Base-by-base conservation (phyloP, 23 red algal species). In the Gracilaria caudata region DNA sequence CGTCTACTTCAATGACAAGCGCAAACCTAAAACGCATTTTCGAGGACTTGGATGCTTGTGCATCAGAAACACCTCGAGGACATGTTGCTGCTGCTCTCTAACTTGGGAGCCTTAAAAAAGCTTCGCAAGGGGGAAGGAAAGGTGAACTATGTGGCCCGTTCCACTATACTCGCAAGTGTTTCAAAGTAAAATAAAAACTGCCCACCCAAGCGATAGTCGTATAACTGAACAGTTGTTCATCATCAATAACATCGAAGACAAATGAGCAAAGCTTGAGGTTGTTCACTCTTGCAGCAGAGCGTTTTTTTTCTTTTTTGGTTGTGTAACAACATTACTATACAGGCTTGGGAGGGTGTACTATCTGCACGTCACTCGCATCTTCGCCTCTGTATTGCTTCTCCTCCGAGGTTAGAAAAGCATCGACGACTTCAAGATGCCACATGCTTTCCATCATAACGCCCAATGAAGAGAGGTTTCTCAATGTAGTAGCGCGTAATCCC, bases 371-470 rank as follows among this genome's bases (percentile, higher is more conserved):
- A 17, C 49, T 53, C 14, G 49, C 13, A 53, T 53, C 49, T 53
- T 53, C 49, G 5, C 12, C 49, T 17, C 13, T 17, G 14, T 16
- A 53, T 17, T 53, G 49, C 49, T 53, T 17, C 49, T 53, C 49
- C 13, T 23, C 7, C 38, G 68, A 23, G 26, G 68, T 29, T 12
- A 87, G 51, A 59, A 59, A 75, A 44, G 83, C 83, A 56, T 90
- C 86, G 25, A 73, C 54, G 63, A 90, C 75, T 59, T 90, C 86
- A 17, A 81, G 64, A 54, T 79, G 76, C 86, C 86, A 90, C 60
- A 81, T n/a, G n/a, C 45, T 51, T 56, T 90, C 86, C 33, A 81
- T n/a, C 56, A 64, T 49, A 23, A 53, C 63, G 23, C 68, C 53
- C 8, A 26, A 33, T 6, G 19, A 17, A 8, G 74, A 79, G 8